These are phyloP conservation scores for Dactylellina cionopaga DNA, from an alignment of 2,329 filamentous ascomycete species.

Conservation along the genomic window DNA sequence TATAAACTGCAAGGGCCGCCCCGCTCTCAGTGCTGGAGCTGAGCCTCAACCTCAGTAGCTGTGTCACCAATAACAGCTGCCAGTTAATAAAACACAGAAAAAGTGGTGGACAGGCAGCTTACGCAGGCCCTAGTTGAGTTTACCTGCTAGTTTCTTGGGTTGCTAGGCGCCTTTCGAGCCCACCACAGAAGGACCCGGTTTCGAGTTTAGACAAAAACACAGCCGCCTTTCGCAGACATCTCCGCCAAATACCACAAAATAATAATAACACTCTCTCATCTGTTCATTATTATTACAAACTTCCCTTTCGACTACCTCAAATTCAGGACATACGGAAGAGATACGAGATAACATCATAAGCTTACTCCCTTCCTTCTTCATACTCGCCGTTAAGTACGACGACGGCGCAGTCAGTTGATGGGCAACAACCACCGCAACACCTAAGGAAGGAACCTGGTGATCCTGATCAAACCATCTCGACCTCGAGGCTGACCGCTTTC, in stretches of 20 bases:
- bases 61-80: slow-evolving; percentile 24
- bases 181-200: slow-evolving; percentile 14
- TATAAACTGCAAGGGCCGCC: slow-evolving; percentile 5
- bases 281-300: background rate
- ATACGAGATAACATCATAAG: slow-evolving; percentile 18
- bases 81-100: no score
- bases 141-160: slow-evolving; percentile 15
- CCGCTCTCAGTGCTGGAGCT: background rate
- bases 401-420: no score
- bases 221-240: slow-evolving; percentile 38
- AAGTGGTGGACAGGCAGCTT: slow-evolving; percentile 9
- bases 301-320: background rate
- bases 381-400: no score
- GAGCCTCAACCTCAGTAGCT: slow-evolving; percentile 9
- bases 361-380: no score
- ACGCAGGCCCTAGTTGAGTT: slow-evolving; percentile 25
- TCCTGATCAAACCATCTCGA: background rate
- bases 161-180: slow-evolving; percentile 37
- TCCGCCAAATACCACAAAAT: slow-evolving; percentile 9
- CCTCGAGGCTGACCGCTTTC: slow-evolving; percentile 17
- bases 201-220: slow-evolving; percentile 24
- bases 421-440: no score
- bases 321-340: background rate
- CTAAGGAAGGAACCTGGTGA: no score
- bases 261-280: background rate